Evolutionary conservation across 305 asterid genomes (phyloP).

Genomic region (Caryopteris hybrid): DNA sequence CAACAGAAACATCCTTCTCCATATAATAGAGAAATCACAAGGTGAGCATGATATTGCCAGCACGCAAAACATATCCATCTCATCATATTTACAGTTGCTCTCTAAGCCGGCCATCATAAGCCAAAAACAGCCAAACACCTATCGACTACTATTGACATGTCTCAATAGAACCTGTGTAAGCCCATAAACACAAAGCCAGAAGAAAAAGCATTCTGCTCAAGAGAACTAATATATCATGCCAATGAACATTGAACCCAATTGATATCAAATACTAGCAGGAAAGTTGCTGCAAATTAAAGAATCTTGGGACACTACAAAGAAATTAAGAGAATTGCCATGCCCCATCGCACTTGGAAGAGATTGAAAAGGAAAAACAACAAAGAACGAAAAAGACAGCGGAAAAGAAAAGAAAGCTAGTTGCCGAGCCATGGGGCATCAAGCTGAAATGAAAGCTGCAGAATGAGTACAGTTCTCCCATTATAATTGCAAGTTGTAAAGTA

Average conservation of each 20-base stretch:
- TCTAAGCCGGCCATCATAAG: not conserved
- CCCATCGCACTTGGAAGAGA: not conserved
- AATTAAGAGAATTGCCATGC: not conserved
- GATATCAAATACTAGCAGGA: not conserved
- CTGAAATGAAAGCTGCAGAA: too few species aligned
- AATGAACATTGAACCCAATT: not conserved
- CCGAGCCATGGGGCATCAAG: too few species aligned
- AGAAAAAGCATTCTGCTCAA: not conserved
- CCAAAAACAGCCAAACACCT: not conserved
- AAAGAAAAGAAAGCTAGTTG: too few species aligned
- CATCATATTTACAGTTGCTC: not conserved
- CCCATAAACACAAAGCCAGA: not conserved
- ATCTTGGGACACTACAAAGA: not conserved
- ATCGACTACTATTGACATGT: not conserved
- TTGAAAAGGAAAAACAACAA: not conserved
- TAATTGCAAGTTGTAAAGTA: too few species aligned
- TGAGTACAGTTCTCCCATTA: too few species aligned
- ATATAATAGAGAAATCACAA: not conserved
- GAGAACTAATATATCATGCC: not conserved
- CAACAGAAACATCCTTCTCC: not conserved
- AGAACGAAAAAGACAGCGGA: too few species aligned
- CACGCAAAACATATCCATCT: not conserved
- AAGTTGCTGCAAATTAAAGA: not conserved
- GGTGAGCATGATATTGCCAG: too few species aligned
- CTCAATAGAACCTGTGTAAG: not conserved